Evolutionary conservation across 2,329 filamentous ascomycete genomes (phyloP).

Genomic region (Trichoderma sp.): DNA sequence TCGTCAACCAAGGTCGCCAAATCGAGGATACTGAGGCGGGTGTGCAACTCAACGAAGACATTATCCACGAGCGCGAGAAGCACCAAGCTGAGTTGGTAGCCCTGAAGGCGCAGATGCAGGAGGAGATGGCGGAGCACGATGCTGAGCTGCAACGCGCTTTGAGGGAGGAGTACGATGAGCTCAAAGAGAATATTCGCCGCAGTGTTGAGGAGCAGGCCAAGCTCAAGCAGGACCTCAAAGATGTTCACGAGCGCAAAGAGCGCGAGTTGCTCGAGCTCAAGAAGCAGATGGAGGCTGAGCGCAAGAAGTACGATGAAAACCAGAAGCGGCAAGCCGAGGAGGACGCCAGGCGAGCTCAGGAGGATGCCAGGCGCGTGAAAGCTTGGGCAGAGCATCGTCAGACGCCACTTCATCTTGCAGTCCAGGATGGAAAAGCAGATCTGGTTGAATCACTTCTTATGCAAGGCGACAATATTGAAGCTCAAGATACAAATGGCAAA

Average conservation of each 20-base stretch:
- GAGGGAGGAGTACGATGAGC: neutral
- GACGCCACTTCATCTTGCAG: neutral
- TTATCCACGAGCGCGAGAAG: neutral
- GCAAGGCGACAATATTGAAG: too few relatives aligned
- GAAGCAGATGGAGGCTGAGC: neutral
- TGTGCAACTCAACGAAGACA: neutral
- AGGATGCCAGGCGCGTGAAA: neutral
- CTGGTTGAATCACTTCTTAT: neutral
- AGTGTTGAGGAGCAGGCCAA: neutral
- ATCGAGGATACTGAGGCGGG: neutral
- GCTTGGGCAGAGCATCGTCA: too few relatives aligned
- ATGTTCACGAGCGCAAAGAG: neutral
- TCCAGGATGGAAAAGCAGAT: neutral
- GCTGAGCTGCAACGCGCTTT: neutral
- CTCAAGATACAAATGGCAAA: too few relatives aligned
- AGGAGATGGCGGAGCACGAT: neutral
- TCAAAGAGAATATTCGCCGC: neutral
- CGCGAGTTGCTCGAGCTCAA: neutral
- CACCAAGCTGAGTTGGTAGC: neutral
- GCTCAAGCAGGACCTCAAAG: neutral
- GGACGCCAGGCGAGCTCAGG: neutral
- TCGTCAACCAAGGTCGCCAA: neutral
- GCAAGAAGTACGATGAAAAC: neutral
- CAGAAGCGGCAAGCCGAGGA: neutral
- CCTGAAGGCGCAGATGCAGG: neutral